Evolutionary conservation across 257 asterid species (phyloP), one percentile per base, ranked within the genome.

Genomic region (Rubia yunnanensis): DNA sequence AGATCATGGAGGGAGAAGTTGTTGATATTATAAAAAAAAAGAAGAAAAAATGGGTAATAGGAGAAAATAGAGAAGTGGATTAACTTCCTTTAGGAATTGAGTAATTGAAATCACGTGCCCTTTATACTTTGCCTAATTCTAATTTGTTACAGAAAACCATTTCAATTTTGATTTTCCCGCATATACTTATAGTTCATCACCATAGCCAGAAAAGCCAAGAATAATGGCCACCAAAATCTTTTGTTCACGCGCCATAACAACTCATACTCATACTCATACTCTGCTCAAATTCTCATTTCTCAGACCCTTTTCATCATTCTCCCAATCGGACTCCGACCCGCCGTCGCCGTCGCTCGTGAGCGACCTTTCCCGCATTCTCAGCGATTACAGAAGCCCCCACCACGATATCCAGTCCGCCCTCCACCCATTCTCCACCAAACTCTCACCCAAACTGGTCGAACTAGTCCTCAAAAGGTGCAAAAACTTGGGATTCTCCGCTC

Each of bases 321-420:
- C 60, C 36, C 41, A 31, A 4, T 7, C 74, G 9, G n/a, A n/a
- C n/a, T n/a, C n/a, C n/a, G 53, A 48, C 64, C 70, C 83, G 4
- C 70, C 78, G 44, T 69, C 89, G 8, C 80, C 82, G 0, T 60
- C 79, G 77, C 77, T 91, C 17, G 89, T 92, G 44, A 81, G 78
- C 60, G 92, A 89, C 27, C 81, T 92, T 69, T 87, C 91, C 3
- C 95, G 96, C 69, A 58, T 87, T 76, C 89, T 89, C 57, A 89
- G 96, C 35, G 95, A 92, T 75, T 74, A 78, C 77, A 79, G 98
- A 69, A 80, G 75, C 70, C 96, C 96, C 57, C 91, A 84, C 34
- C 89, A 92, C 69, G 98, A 92, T 52, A 78, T 92, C 30, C 96
- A 85, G 69, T 89, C 91, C 20, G 97, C 88, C 1, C 95, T 92